Base-by-base conservation (phyloP, 2,329 filamentous ascomycete genomes). In the Fusarium circinatum region DNA sequence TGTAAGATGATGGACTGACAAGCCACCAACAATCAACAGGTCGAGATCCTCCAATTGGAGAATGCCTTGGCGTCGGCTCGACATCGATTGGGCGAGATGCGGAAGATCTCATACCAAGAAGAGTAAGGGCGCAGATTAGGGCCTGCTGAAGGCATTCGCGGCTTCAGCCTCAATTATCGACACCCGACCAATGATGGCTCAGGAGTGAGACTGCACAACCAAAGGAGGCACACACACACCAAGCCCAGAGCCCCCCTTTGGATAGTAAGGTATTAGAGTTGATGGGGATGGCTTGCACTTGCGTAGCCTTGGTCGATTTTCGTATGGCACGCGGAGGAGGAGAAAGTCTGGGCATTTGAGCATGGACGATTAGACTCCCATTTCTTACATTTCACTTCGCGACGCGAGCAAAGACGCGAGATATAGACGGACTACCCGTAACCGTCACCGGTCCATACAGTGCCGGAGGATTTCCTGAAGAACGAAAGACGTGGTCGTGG, bases 21-120 rank as follows among this genome's bases (percentile, higher is more conserved):
- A 76, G 68, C 71, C 68, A 70, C 58, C 67, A 65, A 78, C 80
- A 98, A 62, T 28, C 39, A 45, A 77, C 79, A 98, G 95, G 96
- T 99, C 80, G 95, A 99, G 84, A 99, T 99, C 76, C 87, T 98
- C 62, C 95, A 98, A 83, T 89, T 99, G 74, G 95, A 98, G 85
- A 99, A 98, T 79, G 85, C 90, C 34, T 89, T 99, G 44, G 88
- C 91, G 14, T 87, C 93, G 38, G 96, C 96, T 47, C 89, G 96
- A 76, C 91, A 93, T 80, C 88, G 95, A 61, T 86, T 99, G 73
- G 96, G 96, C 73, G 96, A 99, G 88, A 98, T 99, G 96, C 91
- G 96, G 81, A 98, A 98, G 90, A 94, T 98, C 71, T 96, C 93
- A 10, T 98, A 98, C 84, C 93, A 93, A 81, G 94, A 97, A 80